Base-by-base conservation (phyloP, 1,139 yeast species). In the Candida neerlandica region DNA sequence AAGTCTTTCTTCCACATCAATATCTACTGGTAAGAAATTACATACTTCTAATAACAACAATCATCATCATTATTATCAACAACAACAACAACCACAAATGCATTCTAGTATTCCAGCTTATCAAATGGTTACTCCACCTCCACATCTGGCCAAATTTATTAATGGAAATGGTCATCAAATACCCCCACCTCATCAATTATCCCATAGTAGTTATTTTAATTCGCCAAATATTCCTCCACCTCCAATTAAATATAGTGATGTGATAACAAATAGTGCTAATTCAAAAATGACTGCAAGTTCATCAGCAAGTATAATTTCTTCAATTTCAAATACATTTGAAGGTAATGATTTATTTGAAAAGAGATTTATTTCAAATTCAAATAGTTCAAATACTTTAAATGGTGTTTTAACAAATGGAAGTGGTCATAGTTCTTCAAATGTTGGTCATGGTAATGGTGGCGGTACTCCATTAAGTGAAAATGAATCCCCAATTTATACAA, bases 381-480 rank as follows among this genome's bases (percentile, higher is more conserved):
- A 19, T 10, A 29, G 35, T 32, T 19, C 38, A n/a, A 41, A 37
- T 21, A 32, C 37, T 12, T 18, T 34, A 19, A 41, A 21, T 40
- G 35, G 30, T 10, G 5, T 26, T 18, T 10, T 29, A 15, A 21
- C 19, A 14, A 38, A 39, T 18, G 33, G 29, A 32, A 27, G 30
- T 18, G 23, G 5, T 21, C 33, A 42, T 26, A 21, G 21, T 33
- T 27, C 29, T 30, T 3, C 19, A 10, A 14, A 12, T 38, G n/a
- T 5, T 11, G 33, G n/a, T 29, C 14, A 5, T 19, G 39, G 14
- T 21, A 18, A n/a, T 26, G 29, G 29, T 41, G 34, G n/a, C 27
- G 38, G 39, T 34, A 53, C 56, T 23, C 55, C 56, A 18, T 35
- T 43, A 14, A 53, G 52, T 45, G 55, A 52, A 38, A 48, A 44